phyloP scores from a whole-genome alignment of 1,139 yeast genomes.

The Scheffersomyces segobiensis region DNA sequence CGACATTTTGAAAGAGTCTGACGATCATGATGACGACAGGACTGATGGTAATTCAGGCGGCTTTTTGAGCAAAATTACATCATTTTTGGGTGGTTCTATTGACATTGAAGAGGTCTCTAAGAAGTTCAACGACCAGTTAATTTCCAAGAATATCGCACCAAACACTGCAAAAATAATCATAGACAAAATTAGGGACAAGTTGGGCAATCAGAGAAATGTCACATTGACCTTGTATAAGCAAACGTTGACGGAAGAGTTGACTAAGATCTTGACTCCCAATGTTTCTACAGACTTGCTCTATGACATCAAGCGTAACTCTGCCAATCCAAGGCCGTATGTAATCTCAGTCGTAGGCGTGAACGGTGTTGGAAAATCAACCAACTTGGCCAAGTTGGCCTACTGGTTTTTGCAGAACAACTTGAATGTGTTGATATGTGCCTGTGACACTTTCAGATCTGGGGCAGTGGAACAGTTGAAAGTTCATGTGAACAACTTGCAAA shows the following conservation, averaged over 20 bases:
- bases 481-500: slow-evolving; percentile 81
- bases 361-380: slow-evolving; percentile 97
- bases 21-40: slow-evolving; percentile 21
- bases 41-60: slow-evolving; percentile 14
- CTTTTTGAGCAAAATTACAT: slow-evolving; percentile 36
- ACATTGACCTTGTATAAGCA: slow-evolving; percentile 41
- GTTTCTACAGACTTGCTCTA: slow-evolving; percentile 85
- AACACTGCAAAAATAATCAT: slow-evolving; percentile 39
- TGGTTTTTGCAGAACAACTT: slow-evolving; percentile 92
- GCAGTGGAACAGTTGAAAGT: slow-evolving; percentile 96
- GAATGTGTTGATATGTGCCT: slow-evolving; percentile 88
- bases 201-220: slow-evolving; percentile 29
- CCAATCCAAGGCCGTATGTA: slow-evolving; percentile 69
- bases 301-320: slow-evolving; percentile 62
- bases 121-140: slow-evolving; percentile 43
- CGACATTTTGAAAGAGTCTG: slow-evolving; percentile 39
- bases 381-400: slow-evolving; percentile 88
- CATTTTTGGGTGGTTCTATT: slow-evolving; percentile 41
- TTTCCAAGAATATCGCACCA: slow-evolving; percentile 46
- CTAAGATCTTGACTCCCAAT: slow-evolving; percentile 86
- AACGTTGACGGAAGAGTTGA: slow-evolving; percentile 72
- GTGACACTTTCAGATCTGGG: slow-evolving; percentile 97
- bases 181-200: slow-evolving; percentile 35
- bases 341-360: slow-evolving; percentile 97
- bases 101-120: slow-evolving; percentile 42